Evolutionary conservation across 2,329 filamentous ascomycete species (phyloP), one percentile per base, ranked within the genome.

Genomic region (Talaromyces sp.): DNA sequence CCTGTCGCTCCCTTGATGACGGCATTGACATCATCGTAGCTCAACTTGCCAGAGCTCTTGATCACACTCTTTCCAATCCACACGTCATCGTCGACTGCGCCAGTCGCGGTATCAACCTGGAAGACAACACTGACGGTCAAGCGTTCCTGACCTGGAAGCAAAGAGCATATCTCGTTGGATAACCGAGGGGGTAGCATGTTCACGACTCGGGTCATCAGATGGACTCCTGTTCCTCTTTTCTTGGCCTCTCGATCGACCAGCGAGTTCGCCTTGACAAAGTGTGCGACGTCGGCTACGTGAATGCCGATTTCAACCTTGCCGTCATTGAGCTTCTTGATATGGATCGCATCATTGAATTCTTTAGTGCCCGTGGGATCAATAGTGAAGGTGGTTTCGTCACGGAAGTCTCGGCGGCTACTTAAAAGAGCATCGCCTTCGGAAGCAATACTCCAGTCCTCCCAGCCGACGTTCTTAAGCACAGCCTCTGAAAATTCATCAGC

Each of bases 401-500:
- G 90, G 85, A 96, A 96, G 75, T 99, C 95, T 65, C 92, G 91
- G 68, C 95, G 92, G 64, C 85, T 82, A 61, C 87, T 82, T 42
- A 97, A 74, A 52, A 84, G 83, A 50, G 87, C 83, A 71, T 96
- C 91, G 39, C 91, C 89, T 73, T 99, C 93, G 71, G 89, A 91
- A 42, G 86, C 84, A 59, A 97, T 80, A 14, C 91, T 89, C 93
- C 93, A 98, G 69, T 96, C 91, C 67, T 96, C 91, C 68, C 92
- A 89, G 42, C 91, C 91, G 67, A 98, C 91, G 73, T 91, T 98
- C 75, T 93, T 92, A 67, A 96, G 81, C 56, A 99, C 95, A 62
- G 95, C 93, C 71, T 99, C 95, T 5, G 93, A 96, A 76, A 99
- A 99, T 68, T 98, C 95, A 72, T 99, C 95, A 0, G 93, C 93